Base-by-base conservation (phyloP, 352 stramenopile genomes). In the Phytophthora macrochlamydospora region DNA sequence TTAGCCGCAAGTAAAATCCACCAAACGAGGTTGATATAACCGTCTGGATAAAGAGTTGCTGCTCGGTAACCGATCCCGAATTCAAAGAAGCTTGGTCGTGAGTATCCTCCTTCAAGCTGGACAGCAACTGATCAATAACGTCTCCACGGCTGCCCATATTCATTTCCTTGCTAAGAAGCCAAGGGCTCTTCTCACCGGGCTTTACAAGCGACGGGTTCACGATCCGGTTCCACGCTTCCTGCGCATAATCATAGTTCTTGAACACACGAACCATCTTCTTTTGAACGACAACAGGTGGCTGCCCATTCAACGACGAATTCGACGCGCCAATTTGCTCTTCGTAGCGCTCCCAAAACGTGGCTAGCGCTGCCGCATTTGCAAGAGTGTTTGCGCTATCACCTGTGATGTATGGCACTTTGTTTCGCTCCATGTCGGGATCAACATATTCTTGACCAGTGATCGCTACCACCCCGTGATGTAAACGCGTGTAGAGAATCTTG, bases 241-340 rank as follows among this genome's bases (percentile, higher is more conserved):
- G 85, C 11, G 89, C 89, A 62, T 92, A 96, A 12, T 96, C 89
- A 30, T 89, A 95, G 65, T 90, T 94, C 57, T 85, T 89, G 64
- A 96, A 96, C 18, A 73, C 52, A 43, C 89, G 85, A 6, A 96
- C 83, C 84, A 96, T 93, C 62, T 95, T 96, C 62, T 91, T 91
- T 66, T 96, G 89, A 13, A 94, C 80, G 5, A 87, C 64, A 14
- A 76, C 59, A 18, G 81, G 69, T 28, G 59, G 59, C 51, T 90
- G 62, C 7, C 85, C 84, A 24, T 91, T 85, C 49, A 96, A 49
- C 11, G 85, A 89, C 9, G 74, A 78, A 13, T 62, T 75, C 5
- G 79, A 76, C 2, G 80, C 78, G 18, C 87, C 80, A 42, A 90
- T 71, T 60, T 96, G 83, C 32, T 87, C 69, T 59, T 90, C 75